Conservation (phyloP, 768 basidiomycete genomes). For the Podaxis rugospora region DNA sequence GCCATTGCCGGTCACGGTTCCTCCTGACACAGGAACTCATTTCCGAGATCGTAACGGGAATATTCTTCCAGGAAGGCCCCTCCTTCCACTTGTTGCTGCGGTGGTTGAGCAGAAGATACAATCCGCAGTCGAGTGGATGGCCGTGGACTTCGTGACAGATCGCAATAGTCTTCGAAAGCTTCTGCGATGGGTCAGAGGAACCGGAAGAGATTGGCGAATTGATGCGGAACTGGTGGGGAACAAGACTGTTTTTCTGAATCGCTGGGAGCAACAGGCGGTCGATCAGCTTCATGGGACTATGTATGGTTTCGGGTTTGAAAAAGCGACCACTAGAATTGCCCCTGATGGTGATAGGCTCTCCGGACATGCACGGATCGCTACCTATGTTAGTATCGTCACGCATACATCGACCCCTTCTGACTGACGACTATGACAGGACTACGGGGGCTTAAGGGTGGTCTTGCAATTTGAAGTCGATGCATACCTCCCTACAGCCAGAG, state of each 20-base stretch:
- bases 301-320: conserved; percentile 63
- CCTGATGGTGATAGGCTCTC: conserved; percentile 43
- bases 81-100: conserved; percentile 57
- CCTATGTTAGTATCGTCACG: conserved; percentile 42
- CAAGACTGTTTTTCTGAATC: conserved; percentile 55
- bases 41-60: conserved; percentile 61
- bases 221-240: conserved; percentile 62
- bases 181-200: conserved; percentile 43
- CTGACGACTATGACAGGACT: conserved; percentile 33
- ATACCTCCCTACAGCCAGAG: conserved; percentile 15
- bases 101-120: conserved; percentile 38
- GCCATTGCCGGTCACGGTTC: conserved; percentile 45
- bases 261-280: conserved; percentile 42
- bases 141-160: conserved; percentile 52
- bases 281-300: conserved; percentile 32
- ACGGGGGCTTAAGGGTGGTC: conserved; percentile 36
- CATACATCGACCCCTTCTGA: not conserved
- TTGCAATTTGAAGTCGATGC: conserved; percentile 26
- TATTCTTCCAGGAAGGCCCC: conserved; percentile 28
- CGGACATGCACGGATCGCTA: conserved; percentile 58
- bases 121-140: conserved; percentile 33
- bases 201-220: conserved; percentile 54
- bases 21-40: conserved; percentile 43
- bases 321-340: conserved; percentile 41
- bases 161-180: conserved; percentile 65